These are phyloP conservation scores for Pythium periplocum DNA, from an alignment of 352 stramenopile species.

Conservation along the genomic window DNA sequence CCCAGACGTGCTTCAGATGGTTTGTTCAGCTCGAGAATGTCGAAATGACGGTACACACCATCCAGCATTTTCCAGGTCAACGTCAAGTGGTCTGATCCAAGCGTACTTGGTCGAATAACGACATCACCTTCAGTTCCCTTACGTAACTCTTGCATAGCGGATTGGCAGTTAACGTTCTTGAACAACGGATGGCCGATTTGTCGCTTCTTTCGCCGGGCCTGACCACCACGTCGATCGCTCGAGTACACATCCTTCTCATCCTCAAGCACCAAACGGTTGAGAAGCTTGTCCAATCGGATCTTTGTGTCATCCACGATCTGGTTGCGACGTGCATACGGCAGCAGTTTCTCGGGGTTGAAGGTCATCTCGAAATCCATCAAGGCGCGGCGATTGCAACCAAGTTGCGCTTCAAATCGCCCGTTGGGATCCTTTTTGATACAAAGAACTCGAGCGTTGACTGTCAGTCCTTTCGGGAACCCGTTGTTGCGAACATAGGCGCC, in stretches of 20 bases:
- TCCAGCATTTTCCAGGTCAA: slow-evolving; percentile 88
- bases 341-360: slow-evolving; percentile 57
- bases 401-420: slow-evolving; percentile 65
- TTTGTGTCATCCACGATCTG: slow-evolving; percentile 63
- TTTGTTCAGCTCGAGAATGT: slow-evolving; percentile 86
- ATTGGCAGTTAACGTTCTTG: slow-evolving; percentile 84
- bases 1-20: slow-evolving; percentile 78
- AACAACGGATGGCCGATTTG: slow-evolving; percentile 85
- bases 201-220: slow-evolving; percentile 77
- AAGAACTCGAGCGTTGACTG: slow-evolving; percentile 85
- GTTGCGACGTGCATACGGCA: slow-evolving; percentile 45
- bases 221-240: slow-evolving; percentile 18
- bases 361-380: slow-evolving; percentile 71
- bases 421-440: slow-evolving; percentile 63
- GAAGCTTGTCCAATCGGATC: slow-evolving; percentile 60
- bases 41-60: slow-evolving; percentile 83
- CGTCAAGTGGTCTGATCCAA: slow-evolving; percentile 81
- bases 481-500: slow-evolving; percentile 20
- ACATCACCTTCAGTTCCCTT: slow-evolving; percentile 77
- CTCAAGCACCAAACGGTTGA: slow-evolving; percentile 70
- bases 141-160: slow-evolving; percentile 76
- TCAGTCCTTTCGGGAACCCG: slow-evolving; percentile 77
- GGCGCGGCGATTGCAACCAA: slow-evolving; percentile 72
- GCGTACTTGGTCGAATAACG: slow-evolving; percentile 79
- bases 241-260: slow-evolving; percentile 59